phyloP scores from a whole-genome alignment of 345 rosid species.

The Combretum micranthum region DNA sequence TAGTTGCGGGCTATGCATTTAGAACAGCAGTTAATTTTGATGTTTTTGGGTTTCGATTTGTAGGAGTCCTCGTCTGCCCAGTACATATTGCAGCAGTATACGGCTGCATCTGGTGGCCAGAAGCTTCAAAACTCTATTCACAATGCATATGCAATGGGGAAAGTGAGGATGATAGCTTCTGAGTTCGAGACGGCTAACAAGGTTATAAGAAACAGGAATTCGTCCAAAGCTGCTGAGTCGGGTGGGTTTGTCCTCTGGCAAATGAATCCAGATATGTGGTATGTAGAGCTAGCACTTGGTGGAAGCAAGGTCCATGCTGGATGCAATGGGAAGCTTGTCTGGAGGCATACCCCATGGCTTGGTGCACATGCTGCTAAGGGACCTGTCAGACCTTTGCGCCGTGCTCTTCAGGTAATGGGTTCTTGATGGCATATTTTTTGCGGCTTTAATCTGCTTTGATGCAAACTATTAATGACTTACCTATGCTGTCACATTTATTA shows the following conservation, averaged over 20 bases:
- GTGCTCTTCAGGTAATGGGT: slow-evolving; percentile 78
- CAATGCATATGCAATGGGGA: slow-evolving; percentile 89
- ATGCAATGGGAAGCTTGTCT: slow-evolving; percentile 85
- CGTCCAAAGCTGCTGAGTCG: slow-evolving; percentile 60
- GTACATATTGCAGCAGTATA: slow-evolving; percentile 87
- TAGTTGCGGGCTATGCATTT: neutral
- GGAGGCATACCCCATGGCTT: slow-evolving; percentile 98
- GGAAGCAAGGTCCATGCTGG: slow-evolving; percentile 89
- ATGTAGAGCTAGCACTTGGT: slow-evolving; percentile 88
- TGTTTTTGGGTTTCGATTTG: slow-evolving; percentile 4
- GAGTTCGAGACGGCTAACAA: slow-evolving; percentile 79
- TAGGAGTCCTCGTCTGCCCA: slow-evolving; percentile 90
- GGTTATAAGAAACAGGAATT: slow-evolving; percentile 42
- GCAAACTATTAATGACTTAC: no score
- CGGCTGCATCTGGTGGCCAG: slow-evolving; percentile 81
- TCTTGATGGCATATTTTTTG: neutral
- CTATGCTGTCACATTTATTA: slow-evolving; percentile 4
- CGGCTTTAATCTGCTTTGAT: neutral
- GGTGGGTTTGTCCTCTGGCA: slow-evolving; percentile 97
- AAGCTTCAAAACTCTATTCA: slow-evolving; percentile 63
- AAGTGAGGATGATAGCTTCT: slow-evolving; percentile 84
- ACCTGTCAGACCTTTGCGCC: slow-evolving; percentile 89
- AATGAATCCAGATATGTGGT: slow-evolving; percentile 96
- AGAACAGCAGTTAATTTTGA: neutral
- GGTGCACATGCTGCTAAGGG: slow-evolving; percentile 87